Evolutionary conservation across 306 rosid genomes (phyloP).

Genomic region (apple (Malus domestica)): DNA sequence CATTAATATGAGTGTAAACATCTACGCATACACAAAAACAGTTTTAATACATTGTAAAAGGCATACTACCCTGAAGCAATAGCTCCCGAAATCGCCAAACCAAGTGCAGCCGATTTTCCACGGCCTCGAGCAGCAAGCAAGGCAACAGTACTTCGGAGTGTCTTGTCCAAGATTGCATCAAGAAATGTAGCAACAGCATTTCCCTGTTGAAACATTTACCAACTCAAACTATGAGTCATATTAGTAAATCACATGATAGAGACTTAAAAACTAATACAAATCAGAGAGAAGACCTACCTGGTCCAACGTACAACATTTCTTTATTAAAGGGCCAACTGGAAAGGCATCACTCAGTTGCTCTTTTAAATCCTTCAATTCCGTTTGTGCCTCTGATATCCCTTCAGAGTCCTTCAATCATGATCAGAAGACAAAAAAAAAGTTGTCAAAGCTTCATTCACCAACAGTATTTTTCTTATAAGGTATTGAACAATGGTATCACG

Average conservation of each 20-base stretch:
- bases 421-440: slow-evolving; percentile 17
- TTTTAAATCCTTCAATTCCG: slow-evolving; percentile 69
- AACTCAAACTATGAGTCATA: slow-evolving; percentile 3
- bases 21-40: neutral
- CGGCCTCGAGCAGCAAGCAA: slow-evolving; percentile 96
- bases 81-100: slow-evolving; percentile 92
- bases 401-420: slow-evolving; percentile 57
- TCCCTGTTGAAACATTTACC: slow-evolving; percentile 47
- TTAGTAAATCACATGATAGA: neutral
- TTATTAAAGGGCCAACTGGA: slow-evolving; percentile 83
- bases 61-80: slow-evolving; percentile 69
- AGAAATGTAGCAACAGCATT: slow-evolving; percentile 79
- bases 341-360: slow-evolving; percentile 73
- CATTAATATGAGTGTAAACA: neutral
- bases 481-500: neutral
- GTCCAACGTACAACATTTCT: slow-evolving; percentile 80
- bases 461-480: neutral
- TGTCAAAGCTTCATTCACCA: slow-evolving; percentile 7
- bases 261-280: neutral
- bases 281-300: slow-evolving; percentile 47
- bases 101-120: slow-evolving; percentile 97
- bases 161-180: slow-evolving; percentile 79
- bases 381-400: slow-evolving; percentile 69
- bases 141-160: slow-evolving; percentile 72
- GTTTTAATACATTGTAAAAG: neutral